Evolutionary conservation across 2,329 filamentous ascomycete species (phyloP).

Genomic region (Cladosporium sphaerospermum): DNA sequence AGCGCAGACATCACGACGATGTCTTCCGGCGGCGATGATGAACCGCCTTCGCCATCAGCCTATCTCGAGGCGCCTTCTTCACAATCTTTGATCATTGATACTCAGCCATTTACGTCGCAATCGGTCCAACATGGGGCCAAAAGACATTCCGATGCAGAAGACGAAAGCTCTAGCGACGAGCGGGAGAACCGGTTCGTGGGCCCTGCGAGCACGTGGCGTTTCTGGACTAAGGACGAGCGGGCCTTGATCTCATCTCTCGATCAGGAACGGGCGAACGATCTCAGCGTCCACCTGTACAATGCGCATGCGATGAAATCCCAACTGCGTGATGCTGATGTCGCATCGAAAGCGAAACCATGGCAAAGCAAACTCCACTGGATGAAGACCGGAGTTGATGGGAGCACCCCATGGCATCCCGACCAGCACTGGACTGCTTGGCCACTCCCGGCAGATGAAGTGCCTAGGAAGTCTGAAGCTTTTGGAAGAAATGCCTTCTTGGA

Average conservation of each 20-base stretch:
- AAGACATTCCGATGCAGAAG: background rate
- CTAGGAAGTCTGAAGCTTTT: constrained; percentile 49
- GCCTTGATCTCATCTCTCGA: constrained; percentile 58
- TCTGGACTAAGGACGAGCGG: constrained; percentile 56
- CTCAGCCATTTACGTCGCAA: background rate
- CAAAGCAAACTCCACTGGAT: constrained; percentile 38
- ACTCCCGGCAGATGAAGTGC: constrained; percentile 56
- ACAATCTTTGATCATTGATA: constrained; percentile 3
- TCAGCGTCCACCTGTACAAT: constrained; percentile 74
- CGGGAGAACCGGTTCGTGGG: constrained; percentile 66
- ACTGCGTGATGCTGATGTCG: constrained; percentile 15
- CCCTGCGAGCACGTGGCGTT: constrained; percentile 58
- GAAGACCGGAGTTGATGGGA: constrained; percentile 25
- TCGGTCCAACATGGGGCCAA: background rate
- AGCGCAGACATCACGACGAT: constrained; percentile 12
- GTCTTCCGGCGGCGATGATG: constrained; percentile 17
- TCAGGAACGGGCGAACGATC: constrained; percentile 57
- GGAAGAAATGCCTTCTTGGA: constrained; percentile 26
- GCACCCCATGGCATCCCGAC: constrained; percentile 39
- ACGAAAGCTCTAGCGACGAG: constrained; percentile 15
- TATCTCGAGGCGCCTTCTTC: constrained; percentile 4
- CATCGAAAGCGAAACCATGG: constrained; percentile 24
- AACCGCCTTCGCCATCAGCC: background rate
- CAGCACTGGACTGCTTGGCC: constrained; percentile 83
- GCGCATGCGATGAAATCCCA: constrained; percentile 60